Base-by-base conservation (phyloP, 345 rosid genomes). In the rapeseed (Brassica napus) region DNA sequence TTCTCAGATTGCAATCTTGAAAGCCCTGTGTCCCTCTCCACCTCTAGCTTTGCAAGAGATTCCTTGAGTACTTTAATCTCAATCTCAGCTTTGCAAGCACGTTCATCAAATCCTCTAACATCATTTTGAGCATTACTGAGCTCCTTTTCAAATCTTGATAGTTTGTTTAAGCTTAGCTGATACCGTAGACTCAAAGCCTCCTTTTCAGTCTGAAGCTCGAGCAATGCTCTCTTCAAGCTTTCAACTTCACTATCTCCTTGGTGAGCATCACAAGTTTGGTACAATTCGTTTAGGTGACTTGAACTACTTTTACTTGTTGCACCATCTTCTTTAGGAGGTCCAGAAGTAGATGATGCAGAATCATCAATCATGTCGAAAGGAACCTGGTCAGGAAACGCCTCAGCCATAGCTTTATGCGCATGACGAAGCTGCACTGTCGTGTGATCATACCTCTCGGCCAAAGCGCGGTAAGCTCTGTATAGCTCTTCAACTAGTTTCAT, bases 401-500 rank as follows among this genome's bases (percentile, higher is more conserved):
- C 94, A 30, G 88, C 87, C 89, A 93, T 92, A 49, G 94, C 85
- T 84, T 85, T 86, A 80, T 96, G 98, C 14, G 95, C 97, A 42
- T 86, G 97, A 24, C 90, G 95, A 52, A 96, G 92, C 82, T 90
- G 97, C 71, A 85, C 89, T 12, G 97, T 92, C 23, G 99, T 97
- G 78, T 96, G 94, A 86, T 93, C 89, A 68, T 96, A 96, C 83
- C 99, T 90, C 85, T 96, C 99, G 23, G 99, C 97, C 78, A 96
- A 84, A 15, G 97, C 99, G 76, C 98, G 98, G 65, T 96, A 96
- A 75, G 99, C 99, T 82, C 99, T 86, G 82, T 96, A 96, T 66
- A 96, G 87, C 84, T 96, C 99, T 86, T 96, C 99, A 12, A 96
- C 99, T 37, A 96, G 64, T 79, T 93, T 89, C 94, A 96, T 92